phyloP scores from a whole-genome alignment of 1,139 yeast species.

The Pichiaceae sp. region DNA sequence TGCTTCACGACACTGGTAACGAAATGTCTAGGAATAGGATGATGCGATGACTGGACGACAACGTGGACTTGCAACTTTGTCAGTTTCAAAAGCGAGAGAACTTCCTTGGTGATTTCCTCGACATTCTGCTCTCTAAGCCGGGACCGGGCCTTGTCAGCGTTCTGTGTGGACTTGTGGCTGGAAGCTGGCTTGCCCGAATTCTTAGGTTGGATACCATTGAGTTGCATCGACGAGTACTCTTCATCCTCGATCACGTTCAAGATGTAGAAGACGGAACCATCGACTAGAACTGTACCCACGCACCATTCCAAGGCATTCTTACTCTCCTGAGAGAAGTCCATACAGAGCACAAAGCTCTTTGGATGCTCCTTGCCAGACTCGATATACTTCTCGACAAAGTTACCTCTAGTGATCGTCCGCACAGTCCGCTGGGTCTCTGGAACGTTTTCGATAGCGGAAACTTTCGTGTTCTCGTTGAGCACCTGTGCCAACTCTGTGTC shows the following conservation, averaged over 20 bases:
- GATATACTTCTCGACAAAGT: constrained; percentile 44
- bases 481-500: constrained; percentile 58
- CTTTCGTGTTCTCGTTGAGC: constrained; percentile 49
- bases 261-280: constrained; percentile 75
- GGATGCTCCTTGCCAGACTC: constrained; percentile 26
- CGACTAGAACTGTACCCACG: constrained; percentile 77
- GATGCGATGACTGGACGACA: constrained; percentile 70
- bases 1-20: constrained; percentile 77
- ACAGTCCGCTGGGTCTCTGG: constrained; percentile 46
- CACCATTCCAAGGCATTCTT: constrained; percentile 85
- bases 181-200: neutral
- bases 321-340: constrained; percentile 82
- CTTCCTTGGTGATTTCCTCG: constrained; percentile 51
- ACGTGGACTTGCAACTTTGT: constrained; percentile 74
- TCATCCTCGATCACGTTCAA: constrained; percentile 74
- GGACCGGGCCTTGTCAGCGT: constrained; percentile 36
- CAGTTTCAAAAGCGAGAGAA: constrained; percentile 50
- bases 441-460: constrained; percentile 58
- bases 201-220: constrained; percentile 23
- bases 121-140: constrained; percentile 48
- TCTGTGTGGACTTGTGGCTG: constrained; percentile 6
- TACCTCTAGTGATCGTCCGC: constrained; percentile 66
- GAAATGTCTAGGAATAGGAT: constrained; percentile 82
- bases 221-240: constrained; percentile 28
- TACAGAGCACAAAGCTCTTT: constrained; percentile 65